Evolutionary conservation across 1,139 yeast genomes (phyloP).

Genomic region (Magnusiomyces suaveolens): DNA sequence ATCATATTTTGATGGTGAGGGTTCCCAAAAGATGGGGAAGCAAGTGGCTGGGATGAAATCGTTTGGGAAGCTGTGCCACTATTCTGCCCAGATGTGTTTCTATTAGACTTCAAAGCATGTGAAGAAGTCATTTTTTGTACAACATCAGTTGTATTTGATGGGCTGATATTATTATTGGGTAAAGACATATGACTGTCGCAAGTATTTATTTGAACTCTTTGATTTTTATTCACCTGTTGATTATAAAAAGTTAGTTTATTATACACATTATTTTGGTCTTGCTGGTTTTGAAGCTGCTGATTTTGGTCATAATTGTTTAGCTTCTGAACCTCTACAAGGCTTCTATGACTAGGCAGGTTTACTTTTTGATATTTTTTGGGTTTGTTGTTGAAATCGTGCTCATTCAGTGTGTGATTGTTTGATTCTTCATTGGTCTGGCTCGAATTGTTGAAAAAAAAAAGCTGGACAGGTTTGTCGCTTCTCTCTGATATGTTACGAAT

Average conservation of each 20-base stretch:
- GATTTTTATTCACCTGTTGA: neutral
- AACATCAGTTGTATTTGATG: too few species aligned
- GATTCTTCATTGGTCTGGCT: neutral
- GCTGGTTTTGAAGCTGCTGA: too few species aligned
- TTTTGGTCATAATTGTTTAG: too few species aligned
- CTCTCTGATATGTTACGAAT: neutral
- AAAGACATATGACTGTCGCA: neutral
- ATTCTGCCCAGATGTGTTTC: neutral
- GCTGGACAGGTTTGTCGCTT: neutral
- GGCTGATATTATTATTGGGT: neutral
- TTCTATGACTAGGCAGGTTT: neutral
- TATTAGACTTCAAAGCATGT: too few species aligned
- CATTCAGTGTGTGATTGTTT: neutral
- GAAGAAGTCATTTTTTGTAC: too few species aligned
- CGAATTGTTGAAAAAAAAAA: neutral
- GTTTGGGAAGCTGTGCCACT: neutral
- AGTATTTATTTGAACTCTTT: neutral
- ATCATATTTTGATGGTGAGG: conserved; percentile 8
- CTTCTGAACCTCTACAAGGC: neutral
- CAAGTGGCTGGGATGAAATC: conserved; percentile 11
- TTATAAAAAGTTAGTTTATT: neutral
- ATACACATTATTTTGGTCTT: neutral
- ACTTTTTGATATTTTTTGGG: neutral
- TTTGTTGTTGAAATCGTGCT: neutral
- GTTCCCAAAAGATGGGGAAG: conserved; percentile 10